Base-by-base conservation (phyloP, 2,329 filamentous ascomycete species). In the Nemania sp. region DNA sequence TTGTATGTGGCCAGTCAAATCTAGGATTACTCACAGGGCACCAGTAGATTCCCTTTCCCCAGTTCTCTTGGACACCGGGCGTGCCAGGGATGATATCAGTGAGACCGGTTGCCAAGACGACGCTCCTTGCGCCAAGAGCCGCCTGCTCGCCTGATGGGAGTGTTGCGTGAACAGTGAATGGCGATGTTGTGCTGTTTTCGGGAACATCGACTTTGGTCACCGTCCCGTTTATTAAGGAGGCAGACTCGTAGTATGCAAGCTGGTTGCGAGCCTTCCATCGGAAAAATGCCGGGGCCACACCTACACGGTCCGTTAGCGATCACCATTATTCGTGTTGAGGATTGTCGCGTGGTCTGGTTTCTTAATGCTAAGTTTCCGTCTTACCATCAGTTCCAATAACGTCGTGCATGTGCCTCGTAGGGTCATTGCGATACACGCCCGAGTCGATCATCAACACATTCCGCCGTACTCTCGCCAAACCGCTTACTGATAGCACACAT, bases 11-110 rank as follows among this genome's bases (percentile, higher is more conserved):
- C n/a, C n/a, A n/a, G n/a, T n/a, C n/a, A n/a, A 23, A 15, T 19
- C 11, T 43, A 9, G 5, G 6, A 5, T 0, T 23, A 59, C 56
- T 53, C 31, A 59, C 56, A 12, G 82, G 81, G 49, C 83, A 86
- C 81, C 82, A 86, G 69, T 72, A 86, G 46, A 86, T 77, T 5
- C 83, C 83, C 54, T 79, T 74, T 43, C 80, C 82, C 76, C 80
- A 86, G 61, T 76, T 78, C 49, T 83, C 78, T 6, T 59, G 26
- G 0, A 86, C 49, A 0, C 83, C 83, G 0, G 82, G 81, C 0
- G 81, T 84, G 0, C 53, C 19, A 1, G 83, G 81, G 2, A 86
- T 68, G 20, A 81, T 64, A 61, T 86, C 82, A 6, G 68, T 70
- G 17, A 86, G 67, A 5, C 83, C 83, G 0, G 82, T 85, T 19